phyloP scores from a whole-genome alignment of 2,329 filamentous ascomycete species.

The Malbranchea zuffiana region DNA sequence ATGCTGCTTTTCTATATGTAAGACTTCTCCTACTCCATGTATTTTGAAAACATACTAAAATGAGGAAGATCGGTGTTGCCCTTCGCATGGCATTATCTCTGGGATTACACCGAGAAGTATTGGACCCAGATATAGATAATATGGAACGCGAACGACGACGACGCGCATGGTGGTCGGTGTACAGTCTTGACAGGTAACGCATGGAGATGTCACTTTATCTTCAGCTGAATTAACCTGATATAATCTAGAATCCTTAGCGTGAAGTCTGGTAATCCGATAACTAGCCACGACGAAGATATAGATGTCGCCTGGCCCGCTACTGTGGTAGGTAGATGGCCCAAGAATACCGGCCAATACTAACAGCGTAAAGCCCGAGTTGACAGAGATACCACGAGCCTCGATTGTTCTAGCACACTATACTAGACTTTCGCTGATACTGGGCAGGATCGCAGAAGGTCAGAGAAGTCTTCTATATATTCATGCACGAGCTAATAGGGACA shows the following conservation, averaged over 20 bases:
- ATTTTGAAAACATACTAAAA: constrained; percentile 8
- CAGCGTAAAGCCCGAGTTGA: neutral
- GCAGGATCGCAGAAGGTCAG: constrained; percentile 36
- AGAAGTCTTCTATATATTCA: no score
- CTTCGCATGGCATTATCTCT: constrained; percentile 48
- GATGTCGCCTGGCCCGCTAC: constrained; percentile 22
- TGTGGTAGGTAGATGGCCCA: constrained; percentile 17
- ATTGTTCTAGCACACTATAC: constrained; percentile 44
- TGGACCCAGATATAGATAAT: constrained; percentile 30
- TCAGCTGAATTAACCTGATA: constrained; percentile 1
- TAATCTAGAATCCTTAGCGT: constrained; percentile 37
- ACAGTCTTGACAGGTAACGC: constrained; percentile 40
- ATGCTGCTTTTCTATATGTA: constrained; percentile 45
- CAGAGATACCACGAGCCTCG: constrained; percentile 30
- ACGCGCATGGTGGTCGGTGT: constrained; percentile 47
- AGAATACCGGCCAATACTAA: constrained; percentile 13
- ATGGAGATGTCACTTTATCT: neutral
- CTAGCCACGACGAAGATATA: constrained; percentile 46
- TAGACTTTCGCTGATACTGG: constrained; percentile 43
- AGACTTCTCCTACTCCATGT: neutral
- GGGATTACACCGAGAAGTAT: constrained; percentile 45
- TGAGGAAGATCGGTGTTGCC: constrained; percentile 38
- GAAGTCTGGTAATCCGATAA: constrained; percentile 46
- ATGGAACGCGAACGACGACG: constrained; percentile 40
- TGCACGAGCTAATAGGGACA: no score